Evolutionary conservation across 768 basidiomycete genomes (phyloP).

Genomic region (Leccinum incarnatum): DNA sequence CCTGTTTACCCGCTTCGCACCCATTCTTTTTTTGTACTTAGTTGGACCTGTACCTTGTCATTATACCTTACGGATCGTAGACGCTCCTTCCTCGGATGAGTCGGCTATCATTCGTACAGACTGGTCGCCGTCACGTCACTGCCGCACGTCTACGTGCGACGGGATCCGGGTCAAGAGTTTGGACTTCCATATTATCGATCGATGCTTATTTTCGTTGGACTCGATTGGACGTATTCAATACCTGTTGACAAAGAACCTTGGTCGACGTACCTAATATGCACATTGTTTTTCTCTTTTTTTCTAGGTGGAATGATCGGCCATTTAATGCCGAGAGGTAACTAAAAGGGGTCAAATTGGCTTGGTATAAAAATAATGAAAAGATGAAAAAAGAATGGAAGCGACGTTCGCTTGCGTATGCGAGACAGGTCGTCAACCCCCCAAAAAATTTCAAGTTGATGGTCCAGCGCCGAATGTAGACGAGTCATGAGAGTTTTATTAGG

Average conservation of each 20-base stretch:
- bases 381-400: neutral
- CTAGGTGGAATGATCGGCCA: neutral
- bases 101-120: neutral
- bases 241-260: neutral
- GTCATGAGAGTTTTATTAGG: too few species aligned
- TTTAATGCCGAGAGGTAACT: neutral
- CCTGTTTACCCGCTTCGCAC: neutral
- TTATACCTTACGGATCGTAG: slow-evolving; percentile 3
- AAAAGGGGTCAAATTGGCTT: neutral
- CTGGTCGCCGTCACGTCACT: neutral
- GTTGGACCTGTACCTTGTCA: slow-evolving; percentile 21
- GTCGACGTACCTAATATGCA: neutral
- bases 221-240: neutral
- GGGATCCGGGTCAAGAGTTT: neutral
- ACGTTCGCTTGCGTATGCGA: neutral
- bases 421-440: neutral
- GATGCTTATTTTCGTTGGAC: neutral
- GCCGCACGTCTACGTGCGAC: neutral
- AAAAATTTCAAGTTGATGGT: neutral
- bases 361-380: neutral
- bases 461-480: neutral
- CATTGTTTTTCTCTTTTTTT: neutral
- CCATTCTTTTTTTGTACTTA: slow-evolving; percentile 15
- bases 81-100: neutral
- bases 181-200: neutral